These are phyloP conservation scores for Lonicera japonica DNA, from an alignment of 129 eudicot species.

Conservation along the genomic window DNA sequence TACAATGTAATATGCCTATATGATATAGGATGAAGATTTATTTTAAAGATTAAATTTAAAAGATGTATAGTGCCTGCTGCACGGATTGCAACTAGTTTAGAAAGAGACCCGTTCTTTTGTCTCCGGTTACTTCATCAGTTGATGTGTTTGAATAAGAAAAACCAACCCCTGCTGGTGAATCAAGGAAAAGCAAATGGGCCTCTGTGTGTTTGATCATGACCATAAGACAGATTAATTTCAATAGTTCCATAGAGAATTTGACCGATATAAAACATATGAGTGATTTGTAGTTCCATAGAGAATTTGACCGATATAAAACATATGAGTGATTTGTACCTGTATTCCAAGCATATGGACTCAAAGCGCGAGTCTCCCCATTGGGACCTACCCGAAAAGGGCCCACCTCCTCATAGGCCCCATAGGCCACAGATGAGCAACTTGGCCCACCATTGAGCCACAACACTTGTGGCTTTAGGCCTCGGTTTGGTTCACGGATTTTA, in stretches of 20 bases:
- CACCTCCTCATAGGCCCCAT: conserved; percentile 65
- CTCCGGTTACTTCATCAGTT: conserved; percentile 45
- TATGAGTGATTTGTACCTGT: conserved; percentile 31
- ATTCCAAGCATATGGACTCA: conserved; percentile 63
- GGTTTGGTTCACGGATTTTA: no score
- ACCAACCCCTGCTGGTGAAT: conserved; percentile 81
- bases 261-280: no score
- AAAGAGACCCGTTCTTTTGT: conserved; percentile 53
- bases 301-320: no score
- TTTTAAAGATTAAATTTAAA: no score
- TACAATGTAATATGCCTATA: no score
- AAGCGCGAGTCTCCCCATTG: conserved; percentile 48
- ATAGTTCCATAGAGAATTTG: no score
- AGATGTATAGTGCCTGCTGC: no score
- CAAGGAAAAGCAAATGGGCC: conserved; percentile 69
- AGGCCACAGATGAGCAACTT: conserved; percentile 62
- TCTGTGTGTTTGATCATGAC: conserved; percentile 26
- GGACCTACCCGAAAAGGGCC: conserved; percentile 62
- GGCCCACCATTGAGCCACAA: conserved; percentile 86
- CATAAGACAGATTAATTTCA: no score
- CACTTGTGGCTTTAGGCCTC: conserved; percentile 65
- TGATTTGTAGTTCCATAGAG: no score
- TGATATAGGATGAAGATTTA: no score
- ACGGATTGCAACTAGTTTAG: no score
- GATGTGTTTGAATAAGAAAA: conserved; percentile 69